Base-by-base conservation (phyloP, 2,329 filamentous ascomycete species). In the Aspergillus sp. region DNA sequence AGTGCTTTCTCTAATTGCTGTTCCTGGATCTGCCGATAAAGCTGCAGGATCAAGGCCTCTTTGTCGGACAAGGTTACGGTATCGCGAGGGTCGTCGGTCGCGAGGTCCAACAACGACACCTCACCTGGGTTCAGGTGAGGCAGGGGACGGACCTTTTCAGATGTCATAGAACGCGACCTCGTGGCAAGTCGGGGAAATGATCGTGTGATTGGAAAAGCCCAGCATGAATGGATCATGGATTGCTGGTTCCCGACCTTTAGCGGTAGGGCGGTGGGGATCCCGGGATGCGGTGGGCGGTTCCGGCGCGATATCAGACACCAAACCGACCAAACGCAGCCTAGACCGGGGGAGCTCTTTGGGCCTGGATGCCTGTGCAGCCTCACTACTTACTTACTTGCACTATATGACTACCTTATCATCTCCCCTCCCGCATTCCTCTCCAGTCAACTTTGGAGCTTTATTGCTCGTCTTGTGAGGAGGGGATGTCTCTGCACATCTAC, bases 401-500 rank as follows among this genome's bases (percentile, higher is more conserved):
- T 43, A 43, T 43, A 28, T 55, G 23, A 41, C 32, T 63, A 56
- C 59, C 59, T 63, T 63, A 65, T 63, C 57, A 64, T 64, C 57
- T 65, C 58, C 59, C 60, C 64, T 66, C 67, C 64, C 63, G 62
- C 67, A 59, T 64, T 63, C 65, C 55, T 66, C 61, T 41, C 50
- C 25, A 43, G 25, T 51, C 56, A 52, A 61, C 59, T 62, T 53
- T 39, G 56, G 67, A 69, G 68, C 70, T 66, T 61, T 63, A 59
- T 51, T 59, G 64, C 67, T 71, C 72, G 64, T 62, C 62, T 67
- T 67, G 69, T 69, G 75, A 70, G 70, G 69, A 70, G 80, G 85
- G 83, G 79, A 96, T 96, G 92, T 90, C 91, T 82, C 87, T 94
- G 76, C 88, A 91, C 81, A 89, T 97, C 79, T 91, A 92, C 82